Evolutionary conservation across 805 yeast species (phyloP).

Genomic region (Ogataea zsoltii): DNA sequence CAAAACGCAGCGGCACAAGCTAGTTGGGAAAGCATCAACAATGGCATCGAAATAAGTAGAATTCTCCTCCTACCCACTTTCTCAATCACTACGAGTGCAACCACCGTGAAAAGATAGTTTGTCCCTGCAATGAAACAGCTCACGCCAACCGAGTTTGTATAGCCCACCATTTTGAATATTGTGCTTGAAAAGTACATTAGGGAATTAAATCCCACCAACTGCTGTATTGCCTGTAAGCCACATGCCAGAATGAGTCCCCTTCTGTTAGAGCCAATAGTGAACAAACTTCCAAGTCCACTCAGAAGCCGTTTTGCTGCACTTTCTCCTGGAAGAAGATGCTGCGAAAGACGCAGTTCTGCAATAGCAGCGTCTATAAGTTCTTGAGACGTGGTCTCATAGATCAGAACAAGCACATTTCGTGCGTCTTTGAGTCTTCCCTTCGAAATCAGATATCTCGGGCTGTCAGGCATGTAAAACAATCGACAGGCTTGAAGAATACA

Average conservation of each 20-base stretch:
- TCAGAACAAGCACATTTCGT: conserved; percentile 38
- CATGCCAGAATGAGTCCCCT: conserved; percentile 56
- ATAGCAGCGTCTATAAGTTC: conserved; percentile 43
- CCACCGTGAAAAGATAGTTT: conserved; percentile 51
- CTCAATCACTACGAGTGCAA: conserved; percentile 51
- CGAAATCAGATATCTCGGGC: conserved; percentile 53
- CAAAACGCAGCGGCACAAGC: conserved; percentile 55
- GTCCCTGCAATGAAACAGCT: conserved; percentile 58
- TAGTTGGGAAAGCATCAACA: conserved; percentile 45
- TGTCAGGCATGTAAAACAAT: conserved; percentile 52
- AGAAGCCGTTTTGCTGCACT: conserved; percentile 19
- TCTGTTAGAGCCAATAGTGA: conserved; percentile 43
- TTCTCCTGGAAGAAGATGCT: conserved; percentile 33
- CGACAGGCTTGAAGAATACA: conserved; percentile 47
- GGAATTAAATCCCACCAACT: conserved; percentile 58
- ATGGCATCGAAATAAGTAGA: conserved; percentile 46
- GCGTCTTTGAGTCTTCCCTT: conserved; percentile 43
- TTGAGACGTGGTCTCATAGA: conserved; percentile 40
- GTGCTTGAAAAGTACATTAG: conserved; percentile 59
- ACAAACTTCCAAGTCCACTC: conserved; percentile 44
- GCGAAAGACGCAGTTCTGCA: conserved; percentile 39
- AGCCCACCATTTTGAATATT: conserved; percentile 54
- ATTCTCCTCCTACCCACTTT: conserved; percentile 53
- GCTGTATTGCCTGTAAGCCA: conserved; percentile 59
- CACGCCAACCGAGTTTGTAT: conserved; percentile 51